These are phyloP conservation scores for Coniosporium tulheliwenetii DNA, from an alignment of 2,329 filamentous ascomycete species.

Conservation along the genomic window DNA sequence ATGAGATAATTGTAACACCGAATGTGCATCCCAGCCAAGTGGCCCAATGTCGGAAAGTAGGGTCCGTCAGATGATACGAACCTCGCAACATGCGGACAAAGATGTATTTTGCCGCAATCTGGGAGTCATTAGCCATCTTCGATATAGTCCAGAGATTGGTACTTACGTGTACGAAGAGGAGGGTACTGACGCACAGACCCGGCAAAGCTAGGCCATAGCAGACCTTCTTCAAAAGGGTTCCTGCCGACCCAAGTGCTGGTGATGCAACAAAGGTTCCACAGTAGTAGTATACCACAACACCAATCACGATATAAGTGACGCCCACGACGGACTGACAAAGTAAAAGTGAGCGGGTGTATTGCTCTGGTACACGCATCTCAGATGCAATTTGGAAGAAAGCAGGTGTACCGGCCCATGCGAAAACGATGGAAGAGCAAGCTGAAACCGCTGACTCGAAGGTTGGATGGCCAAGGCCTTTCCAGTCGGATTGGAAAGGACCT, in stretches of 20 bases:
- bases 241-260: conserved; percentile 45
- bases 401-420: conserved; percentile 41
- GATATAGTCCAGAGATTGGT: too few species aligned
- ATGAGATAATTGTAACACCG: conserved; percentile 26
- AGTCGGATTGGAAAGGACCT: conserved; percentile 44
- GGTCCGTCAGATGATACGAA: conserved; percentile 34
- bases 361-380: conserved; percentile 44
- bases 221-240: conserved; percentile 43
- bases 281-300: conserved; percentile 44
- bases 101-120: conserved; percentile 36
- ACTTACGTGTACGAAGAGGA: conserved; percentile 26
- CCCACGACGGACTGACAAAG: conserved; percentile 42
- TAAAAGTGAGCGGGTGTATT: conserved; percentile 46
- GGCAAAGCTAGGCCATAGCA: conserved; percentile 43
- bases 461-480: conserved; percentile 38
- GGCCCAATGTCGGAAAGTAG: conserved; percentile 34
- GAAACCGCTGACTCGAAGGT: conserved; percentile 44
- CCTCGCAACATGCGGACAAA: conserved; percentile 39
- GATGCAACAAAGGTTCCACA: conserved; percentile 48
- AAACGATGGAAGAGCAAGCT: conserved; percentile 43
- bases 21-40: conserved; percentile 34
- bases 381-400: conserved; percentile 50
- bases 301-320: conserved; percentile 41
- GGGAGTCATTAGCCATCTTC: too few species aligned
- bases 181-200: conserved; percentile 35